Percentiles rank a stretch among this genome's conserved stretches.
phyloP scores from a whole-genome alignment of 306 rosid genomes.

The Prunus padus region DNA sequence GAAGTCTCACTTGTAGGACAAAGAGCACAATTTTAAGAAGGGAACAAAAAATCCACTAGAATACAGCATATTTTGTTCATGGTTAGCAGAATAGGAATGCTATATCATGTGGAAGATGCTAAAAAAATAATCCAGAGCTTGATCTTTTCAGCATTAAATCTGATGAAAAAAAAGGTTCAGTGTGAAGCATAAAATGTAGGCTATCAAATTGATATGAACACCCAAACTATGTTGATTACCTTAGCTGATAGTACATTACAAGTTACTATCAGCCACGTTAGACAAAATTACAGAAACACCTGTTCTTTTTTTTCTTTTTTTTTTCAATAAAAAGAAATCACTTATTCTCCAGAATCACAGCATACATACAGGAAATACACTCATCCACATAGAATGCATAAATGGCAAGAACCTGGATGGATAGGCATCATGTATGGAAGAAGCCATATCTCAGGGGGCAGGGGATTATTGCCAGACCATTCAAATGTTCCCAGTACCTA shows the following conservation, averaged over 20 bases:
- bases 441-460: conserved; percentile 95
- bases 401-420: conserved; percentile 69
- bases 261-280: neutral
- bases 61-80: conserved; percentile 6
- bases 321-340: neutral
- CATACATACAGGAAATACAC: neutral
- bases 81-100: neutral
- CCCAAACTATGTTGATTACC: neutral
- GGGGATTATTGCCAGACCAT: conserved; percentile 95
- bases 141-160: neutral
- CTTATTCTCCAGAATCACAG: neutral
- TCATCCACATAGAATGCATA: neutral
- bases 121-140: conserved; percentile 1
- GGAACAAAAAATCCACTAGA: neutral
- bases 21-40: conserved; percentile 4
- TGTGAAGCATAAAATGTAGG: neutral
- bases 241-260: neutral
- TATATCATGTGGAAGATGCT: neutral
- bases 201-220: neutral
- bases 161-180: neutral
- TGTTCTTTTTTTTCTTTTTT: neutral
- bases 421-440: conserved; percentile 72
- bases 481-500: conserved; percentile 86
- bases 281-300: neutral
- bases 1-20: neutral